These are phyloP conservation scores for Catharanthus roseus DNA, from an alignment of 257 asterid species.

Conservation along the genomic window DNA sequence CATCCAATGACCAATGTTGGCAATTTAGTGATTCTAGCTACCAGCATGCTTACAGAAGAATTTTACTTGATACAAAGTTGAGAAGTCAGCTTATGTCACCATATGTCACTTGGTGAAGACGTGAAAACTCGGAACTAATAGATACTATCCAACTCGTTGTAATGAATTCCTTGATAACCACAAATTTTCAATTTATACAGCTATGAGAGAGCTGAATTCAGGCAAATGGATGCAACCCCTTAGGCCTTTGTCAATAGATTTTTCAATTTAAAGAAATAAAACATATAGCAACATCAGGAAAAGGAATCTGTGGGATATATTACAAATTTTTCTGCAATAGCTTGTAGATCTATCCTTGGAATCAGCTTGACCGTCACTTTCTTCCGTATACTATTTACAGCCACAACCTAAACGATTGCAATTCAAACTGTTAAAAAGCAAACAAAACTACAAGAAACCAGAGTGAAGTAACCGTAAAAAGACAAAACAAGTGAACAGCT, in stretches of 20 bases:
- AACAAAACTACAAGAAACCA: background rate
- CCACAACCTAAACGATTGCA: constrained; percentile 46
- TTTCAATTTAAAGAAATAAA: background rate
- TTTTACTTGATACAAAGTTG: background rate
- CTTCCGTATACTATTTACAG: constrained; percentile 55
- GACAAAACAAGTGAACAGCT: background rate
- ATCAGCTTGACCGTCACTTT: constrained; percentile 79
- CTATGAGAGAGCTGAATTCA: background rate
- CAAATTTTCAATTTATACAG: background rate
- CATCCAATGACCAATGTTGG: background rate
- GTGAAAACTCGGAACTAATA: background rate
- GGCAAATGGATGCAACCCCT: background rate
- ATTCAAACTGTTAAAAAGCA: background rate
- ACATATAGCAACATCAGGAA: background rate
- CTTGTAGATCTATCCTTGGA: constrained; percentile 85
- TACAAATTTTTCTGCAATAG: constrained; percentile 94
- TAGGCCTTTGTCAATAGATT: background rate
- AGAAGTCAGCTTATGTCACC: background rate
- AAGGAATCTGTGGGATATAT: constrained; percentile 15
- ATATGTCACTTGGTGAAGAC: background rate
- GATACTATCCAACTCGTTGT: background rate
- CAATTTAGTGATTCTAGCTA: background rate
- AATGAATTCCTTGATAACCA: background rate
- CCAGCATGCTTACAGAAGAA: background rate
- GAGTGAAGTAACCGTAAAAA: constrained; percentile 4